These are phyloP conservation scores for Comarum palustre DNA, from an alignment of 306 rosid species.

Conservation along the genomic window DNA sequence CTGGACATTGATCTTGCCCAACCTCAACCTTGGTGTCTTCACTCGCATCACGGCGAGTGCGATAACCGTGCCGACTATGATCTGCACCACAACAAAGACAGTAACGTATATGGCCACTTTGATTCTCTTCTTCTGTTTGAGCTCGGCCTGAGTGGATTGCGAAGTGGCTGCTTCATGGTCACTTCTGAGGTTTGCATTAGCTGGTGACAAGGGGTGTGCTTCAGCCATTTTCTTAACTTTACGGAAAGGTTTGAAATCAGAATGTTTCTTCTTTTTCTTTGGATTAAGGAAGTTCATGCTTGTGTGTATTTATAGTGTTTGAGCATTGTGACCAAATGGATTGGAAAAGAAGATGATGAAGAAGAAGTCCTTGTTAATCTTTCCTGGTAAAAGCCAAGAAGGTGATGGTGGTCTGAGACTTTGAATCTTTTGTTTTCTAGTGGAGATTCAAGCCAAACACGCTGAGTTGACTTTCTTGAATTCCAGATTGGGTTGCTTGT, in stretches of 20 bases:
- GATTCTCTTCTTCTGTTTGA: slow-evolving; percentile 29
- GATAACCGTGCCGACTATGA: slow-evolving; percentile 14
- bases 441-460: slow-evolving; percentile 9
- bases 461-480: background rate
- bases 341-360: background rate
- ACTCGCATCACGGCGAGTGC: slow-evolving; percentile 22
- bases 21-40: slow-evolving; percentile 20
- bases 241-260: background rate
- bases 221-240: slow-evolving; percentile 24
- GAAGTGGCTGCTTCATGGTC: slow-evolving; percentile 12
- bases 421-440: background rate
- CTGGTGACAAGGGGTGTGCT: slow-evolving; percentile 24
- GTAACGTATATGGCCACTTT: slow-evolving; percentile 19
- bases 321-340: background rate
- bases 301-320: slow-evolving; percentile 14
- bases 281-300: background rate
- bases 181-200: slow-evolving; percentile 14
- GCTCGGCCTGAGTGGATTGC: slow-evolving; percentile 10
- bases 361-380: background rate
- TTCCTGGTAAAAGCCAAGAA: slow-evolving; percentile 13
- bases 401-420: background rate
- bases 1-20: slow-evolving; percentile 6
- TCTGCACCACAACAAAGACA: slow-evolving; percentile 24
- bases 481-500: slow-evolving; percentile 2
- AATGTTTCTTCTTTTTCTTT: background rate